Percentiles rank a stretch among this genome's conserved stretches.
Evolutionary conservation across 345 rosid genomes (phyloP).

Genomic region (Camelina sativa): DNA sequence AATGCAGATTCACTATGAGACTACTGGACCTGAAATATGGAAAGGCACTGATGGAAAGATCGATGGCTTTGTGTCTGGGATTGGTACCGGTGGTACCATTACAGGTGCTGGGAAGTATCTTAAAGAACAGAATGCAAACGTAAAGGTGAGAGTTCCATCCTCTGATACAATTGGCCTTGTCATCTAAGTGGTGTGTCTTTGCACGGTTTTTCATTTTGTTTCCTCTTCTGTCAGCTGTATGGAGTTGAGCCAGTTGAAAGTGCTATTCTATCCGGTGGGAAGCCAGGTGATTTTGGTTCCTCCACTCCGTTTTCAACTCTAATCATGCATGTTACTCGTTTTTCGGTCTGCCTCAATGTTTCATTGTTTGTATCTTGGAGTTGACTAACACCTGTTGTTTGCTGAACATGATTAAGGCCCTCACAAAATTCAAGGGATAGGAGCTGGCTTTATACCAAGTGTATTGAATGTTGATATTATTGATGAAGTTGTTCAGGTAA

Average conservation of each 20-base stretch:
- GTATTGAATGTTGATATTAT: conserved; percentile 73
- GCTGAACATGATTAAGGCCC: conserved; percentile 58
- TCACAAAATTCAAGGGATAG: conserved; percentile 96
- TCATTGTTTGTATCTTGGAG: neutral
- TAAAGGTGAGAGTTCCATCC: conserved; percentile 59
- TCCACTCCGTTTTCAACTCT: neutral
- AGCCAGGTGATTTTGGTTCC: conserved; percentile 64
- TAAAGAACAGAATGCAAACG: conserved; percentile 72
- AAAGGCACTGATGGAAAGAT: conserved; percentile 78
- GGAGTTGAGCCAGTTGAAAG: conserved; percentile 93
- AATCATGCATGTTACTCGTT: conserved; percentile 5
- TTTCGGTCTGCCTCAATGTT: neutral
- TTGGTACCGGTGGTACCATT: conserved; percentile 95
- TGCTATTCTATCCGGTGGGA: conserved; percentile 78
- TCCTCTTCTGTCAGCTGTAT: conserved; percentile 54
- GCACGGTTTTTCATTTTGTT: conserved; percentile 29
- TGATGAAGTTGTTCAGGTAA: conserved; percentile 89
- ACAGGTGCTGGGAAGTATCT: conserved; percentile 89
- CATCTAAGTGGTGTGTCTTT: conserved; percentile 3
- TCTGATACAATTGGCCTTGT: neutral
- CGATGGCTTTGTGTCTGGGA: conserved; percentile 88
- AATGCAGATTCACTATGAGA: conserved; percentile 78
- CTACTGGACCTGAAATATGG: conserved; percentile 98
- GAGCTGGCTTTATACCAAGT: conserved; percentile 90
- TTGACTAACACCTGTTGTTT: conserved; percentile 32